Conservation (phyloP, 768 basidiomycete species). For the Candolleomyces efflorescens region DNA sequence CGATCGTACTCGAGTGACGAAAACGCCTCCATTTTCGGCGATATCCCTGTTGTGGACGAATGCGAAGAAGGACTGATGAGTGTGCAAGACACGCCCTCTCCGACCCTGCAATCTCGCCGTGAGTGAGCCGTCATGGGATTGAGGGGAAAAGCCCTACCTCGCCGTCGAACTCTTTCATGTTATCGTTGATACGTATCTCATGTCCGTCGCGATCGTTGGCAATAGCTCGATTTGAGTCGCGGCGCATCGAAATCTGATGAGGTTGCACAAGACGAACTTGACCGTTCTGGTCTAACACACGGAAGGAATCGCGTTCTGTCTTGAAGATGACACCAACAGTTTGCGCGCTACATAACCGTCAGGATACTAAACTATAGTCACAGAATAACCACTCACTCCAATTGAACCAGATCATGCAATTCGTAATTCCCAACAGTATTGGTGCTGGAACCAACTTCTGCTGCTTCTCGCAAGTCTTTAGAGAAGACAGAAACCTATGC, state of each 20-base stretch:
- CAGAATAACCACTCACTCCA: slow-evolving; percentile 64
- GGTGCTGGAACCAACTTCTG: slow-evolving; percentile 91
- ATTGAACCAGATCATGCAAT: slow-evolving; percentile 92
- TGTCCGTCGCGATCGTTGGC: slow-evolving; percentile 89
- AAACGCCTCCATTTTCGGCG: slow-evolving; percentile 89
- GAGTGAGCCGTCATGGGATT: slow-evolving; percentile 1
- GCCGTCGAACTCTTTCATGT: slow-evolving; percentile 87
- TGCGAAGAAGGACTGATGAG: slow-evolving; percentile 90
- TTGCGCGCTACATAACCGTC: slow-evolving; percentile 54
- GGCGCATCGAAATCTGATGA: slow-evolving; percentile 90
- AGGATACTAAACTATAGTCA: background rate
- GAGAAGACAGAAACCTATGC: slow-evolving; percentile 91
- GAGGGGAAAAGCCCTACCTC: slow-evolving; percentile 51
- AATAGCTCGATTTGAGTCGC: slow-evolving; percentile 75
- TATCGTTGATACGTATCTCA: slow-evolving; percentile 83
- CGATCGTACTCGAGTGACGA: slow-evolving; percentile 83
- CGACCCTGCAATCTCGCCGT: slow-evolving; percentile 46
- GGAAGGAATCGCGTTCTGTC: slow-evolving; percentile 93
- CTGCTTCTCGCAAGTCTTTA: slow-evolving; percentile 94
- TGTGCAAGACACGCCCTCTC: slow-evolving; percentile 88
- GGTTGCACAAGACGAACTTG: slow-evolving; percentile 87
- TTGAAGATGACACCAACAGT: slow-evolving; percentile 98
- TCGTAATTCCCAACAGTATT: slow-evolving; percentile 93
- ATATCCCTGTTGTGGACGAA: slow-evolving; percentile 94
- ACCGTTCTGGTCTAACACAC: slow-evolving; percentile 92